Evolutionary conservation across 108 stramenopile genomes (phyloP).

Genomic region (Aurantiochytrium sp.): DNA sequence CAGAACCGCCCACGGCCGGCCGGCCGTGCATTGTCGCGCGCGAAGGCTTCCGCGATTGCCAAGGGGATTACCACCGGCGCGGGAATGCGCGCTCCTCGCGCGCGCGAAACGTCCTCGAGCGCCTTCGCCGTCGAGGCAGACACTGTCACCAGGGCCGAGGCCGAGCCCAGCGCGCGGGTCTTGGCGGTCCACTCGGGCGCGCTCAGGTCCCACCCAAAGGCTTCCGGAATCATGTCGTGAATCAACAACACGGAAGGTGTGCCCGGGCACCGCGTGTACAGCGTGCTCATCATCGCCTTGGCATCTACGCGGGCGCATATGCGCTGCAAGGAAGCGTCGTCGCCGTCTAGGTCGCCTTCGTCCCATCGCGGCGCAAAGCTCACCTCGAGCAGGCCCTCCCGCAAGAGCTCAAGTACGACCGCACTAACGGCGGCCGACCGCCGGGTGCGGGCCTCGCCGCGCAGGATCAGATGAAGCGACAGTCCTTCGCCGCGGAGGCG

Average conservation of each 20-base stretch:
- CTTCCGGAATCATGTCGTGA: slow-evolving; percentile 24
- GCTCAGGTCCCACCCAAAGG: background rate
- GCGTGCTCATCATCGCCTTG: background rate
- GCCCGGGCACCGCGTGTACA: background rate
- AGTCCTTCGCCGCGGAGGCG: background rate
- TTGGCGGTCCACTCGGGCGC: background rate
- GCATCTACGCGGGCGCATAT: background rate
- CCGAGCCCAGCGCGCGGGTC: background rate
- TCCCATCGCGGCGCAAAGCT: background rate
- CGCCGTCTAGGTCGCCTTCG: background rate
- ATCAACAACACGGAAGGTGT: background rate
- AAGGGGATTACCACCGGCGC: background rate
- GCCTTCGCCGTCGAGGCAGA: background rate
- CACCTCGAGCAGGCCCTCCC: background rate
- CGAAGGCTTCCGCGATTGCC: background rate
- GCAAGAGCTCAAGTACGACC: background rate
- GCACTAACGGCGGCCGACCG: background rate
- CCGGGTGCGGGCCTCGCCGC: background rate
- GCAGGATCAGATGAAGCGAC: background rate
- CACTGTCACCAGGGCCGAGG: background rate
- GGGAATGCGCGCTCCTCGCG: background rate
- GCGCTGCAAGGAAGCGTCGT: background rate
- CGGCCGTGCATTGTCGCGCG: background rate
- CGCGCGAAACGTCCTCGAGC: background rate
- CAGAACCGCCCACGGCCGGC: background rate